A percentile compares a stretch with the other conserved stretches of the same genome.
phyloP scores from a whole-genome alignment of 2,329 filamentous ascomycete species.

The Fragosphaeria purpurea region DNA sequence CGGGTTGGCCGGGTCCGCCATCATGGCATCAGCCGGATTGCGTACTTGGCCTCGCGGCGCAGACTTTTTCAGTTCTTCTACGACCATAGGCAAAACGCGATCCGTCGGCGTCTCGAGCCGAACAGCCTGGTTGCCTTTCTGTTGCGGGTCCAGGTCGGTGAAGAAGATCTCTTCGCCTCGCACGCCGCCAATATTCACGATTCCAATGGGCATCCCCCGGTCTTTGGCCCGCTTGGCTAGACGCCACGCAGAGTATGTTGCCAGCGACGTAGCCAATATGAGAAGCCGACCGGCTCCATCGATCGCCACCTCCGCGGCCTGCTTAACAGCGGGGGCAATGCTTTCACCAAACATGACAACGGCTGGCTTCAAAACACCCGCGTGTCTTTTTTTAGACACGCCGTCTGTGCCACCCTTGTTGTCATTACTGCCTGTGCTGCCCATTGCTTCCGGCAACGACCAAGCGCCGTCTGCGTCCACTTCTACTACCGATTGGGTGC shows the following conservation, averaged over 20 bases:
- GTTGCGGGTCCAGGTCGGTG: slow-evolving; percentile 39
- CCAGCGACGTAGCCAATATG: slow-evolving; percentile 79
- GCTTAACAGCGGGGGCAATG: slow-evolving; percentile 60
- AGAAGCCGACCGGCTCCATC: slow-evolving; percentile 67
- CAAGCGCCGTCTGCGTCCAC: slow-evolving; percentile 76
- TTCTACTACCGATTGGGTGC: slow-evolving; percentile 47
- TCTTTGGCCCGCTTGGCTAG: slow-evolving; percentile 76
- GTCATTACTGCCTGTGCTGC: no score
- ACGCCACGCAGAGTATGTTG: slow-evolving; percentile 92
- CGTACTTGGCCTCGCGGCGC: slow-evolving; percentile 6
- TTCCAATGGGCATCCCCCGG: slow-evolving; percentile 72
- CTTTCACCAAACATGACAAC: slow-evolving; percentile 97
- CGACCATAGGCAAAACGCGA: slow-evolving; percentile 45
- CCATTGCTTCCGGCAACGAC: slow-evolving; percentile 37
- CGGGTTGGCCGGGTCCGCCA: slow-evolving; percentile 18
- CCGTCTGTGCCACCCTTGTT: not conserved
- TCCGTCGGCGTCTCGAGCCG: slow-evolving; percentile 50
- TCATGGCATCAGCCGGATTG: not conserved
- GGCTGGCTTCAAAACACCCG: slow-evolving; percentile 80
- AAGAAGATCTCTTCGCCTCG: slow-evolving; percentile 70
- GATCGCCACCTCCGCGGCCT: slow-evolving; percentile 67
- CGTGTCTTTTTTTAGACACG: slow-evolving; percentile 28
- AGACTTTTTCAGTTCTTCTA: slow-evolving; percentile 36
- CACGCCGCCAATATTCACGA: slow-evolving; percentile 80
- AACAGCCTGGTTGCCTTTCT: slow-evolving; percentile 41